Evolutionary conservation across 306 rosid species (phyloP), one percentile per base, ranked within the genome.

Genomic region (Canavalia ensiformis): DNA sequence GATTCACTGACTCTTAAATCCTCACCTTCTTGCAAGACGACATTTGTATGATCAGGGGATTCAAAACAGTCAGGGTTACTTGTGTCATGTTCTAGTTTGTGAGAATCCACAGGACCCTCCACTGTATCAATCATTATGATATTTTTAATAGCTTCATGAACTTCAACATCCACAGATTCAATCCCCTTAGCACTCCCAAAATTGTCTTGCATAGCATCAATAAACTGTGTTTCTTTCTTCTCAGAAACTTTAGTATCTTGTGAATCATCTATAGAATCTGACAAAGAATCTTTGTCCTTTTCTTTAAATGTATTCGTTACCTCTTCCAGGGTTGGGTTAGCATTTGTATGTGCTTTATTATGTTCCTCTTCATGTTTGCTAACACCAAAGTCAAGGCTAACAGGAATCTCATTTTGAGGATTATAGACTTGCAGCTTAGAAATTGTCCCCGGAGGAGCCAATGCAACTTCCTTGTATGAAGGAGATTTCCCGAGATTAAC

Each of bases 381-480:
- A 34, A 55, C 76, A 70, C 34, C 62, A 69, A 67, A 86, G 52
- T 79, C 95, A 70, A 72, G 76, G 45, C 69, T 78, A 79, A 63
- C 85, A 49, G 78, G 57, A 79, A 72, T 66, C 39, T 47, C 91
- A 78, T 73, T 80, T 67, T 83, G 92, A 62, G 90, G 84, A 46
- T 81, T 82, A 86, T 70, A 86, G 76, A 86, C 85, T 83, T 87
- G 97, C 81, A 86, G 83, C 87, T 83, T 91, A 62, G 84, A 88
- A 69, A 93, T 88, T 46, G 88, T 87, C 82, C 97, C 97, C 64
- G 97, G 97, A 64, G 97, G 94, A 60, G 97, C 94, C 89, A 91
- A 77, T 65, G 97, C 97, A 57, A 93, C 97, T 86, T 93, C 97
- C 89, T 88, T 93, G 86, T 93, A 93, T 35, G 97, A 93, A 83